A percentile compares a stretch with the other conserved stretches of the same genome.
These are phyloP conservation scores for Lasiosphaeriaceae sp. DNA, from an alignment of 495 filamentous ascomycete species.

Conservation along the genomic window DNA sequence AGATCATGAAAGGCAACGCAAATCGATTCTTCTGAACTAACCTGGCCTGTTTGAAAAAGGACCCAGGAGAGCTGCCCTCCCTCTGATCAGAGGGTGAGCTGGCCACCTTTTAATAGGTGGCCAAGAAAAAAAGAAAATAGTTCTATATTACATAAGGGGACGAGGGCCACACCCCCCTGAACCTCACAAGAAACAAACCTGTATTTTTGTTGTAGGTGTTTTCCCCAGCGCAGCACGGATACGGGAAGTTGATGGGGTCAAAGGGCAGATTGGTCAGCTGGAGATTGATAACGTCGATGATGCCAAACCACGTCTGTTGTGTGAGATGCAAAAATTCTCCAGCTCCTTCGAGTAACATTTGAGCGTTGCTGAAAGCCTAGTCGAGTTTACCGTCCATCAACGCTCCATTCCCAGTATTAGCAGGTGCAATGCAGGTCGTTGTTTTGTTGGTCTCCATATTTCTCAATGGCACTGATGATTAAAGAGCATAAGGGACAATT, in stretches of 20 bases:
- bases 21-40: too few relatives aligned
- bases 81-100: too few relatives aligned
- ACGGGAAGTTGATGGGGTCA: background rate
- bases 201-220: too few relatives aligned
- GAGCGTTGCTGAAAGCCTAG: background rate
- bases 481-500: background rate
- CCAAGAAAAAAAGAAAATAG: too few relatives aligned
- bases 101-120: too few relatives aligned
- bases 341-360: background rate
- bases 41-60: too few relatives aligned
- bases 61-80: too few relatives aligned
- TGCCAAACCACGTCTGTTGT: background rate
- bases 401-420: background rate
- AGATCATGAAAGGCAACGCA: too few relatives aligned
- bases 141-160: too few relatives aligned
- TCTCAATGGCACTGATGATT: background rate
- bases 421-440: background rate
- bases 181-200: too few relatives aligned
- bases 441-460: background rate
- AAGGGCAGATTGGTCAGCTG: background rate
- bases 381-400: background rate
- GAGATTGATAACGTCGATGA: constrained; percentile 7
- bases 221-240: too few relatives aligned
- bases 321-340: background rate
- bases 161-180: too few relatives aligned